Percentiles rank a stretch among this genome's conserved stretches.
phyloP scores from a whole-genome alignment of 345 rosid species.

The Acer saccharum region DNA sequence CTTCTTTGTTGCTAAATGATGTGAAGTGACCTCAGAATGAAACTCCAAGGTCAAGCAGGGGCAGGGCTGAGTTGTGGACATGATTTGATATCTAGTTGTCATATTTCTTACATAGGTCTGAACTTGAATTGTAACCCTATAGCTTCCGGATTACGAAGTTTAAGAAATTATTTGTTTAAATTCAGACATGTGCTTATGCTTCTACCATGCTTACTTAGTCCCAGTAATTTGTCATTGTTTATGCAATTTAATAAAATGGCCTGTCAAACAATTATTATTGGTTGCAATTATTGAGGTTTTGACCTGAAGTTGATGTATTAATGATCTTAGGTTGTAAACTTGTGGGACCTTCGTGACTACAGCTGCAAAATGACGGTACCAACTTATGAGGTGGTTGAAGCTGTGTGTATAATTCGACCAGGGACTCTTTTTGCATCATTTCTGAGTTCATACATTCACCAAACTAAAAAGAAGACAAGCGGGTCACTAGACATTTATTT shows the following conservation, averaged over 20 bases:
- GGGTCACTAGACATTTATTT: conserved; percentile 50
- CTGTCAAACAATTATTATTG: neutral
- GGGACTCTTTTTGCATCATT: conserved; percentile 55
- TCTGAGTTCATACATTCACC: conserved; percentile 43
- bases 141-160: neutral
- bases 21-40: neutral
- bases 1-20: neutral
- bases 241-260: conserved; percentile 6
- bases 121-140: neutral
- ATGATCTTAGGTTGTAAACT: conserved; percentile 75
- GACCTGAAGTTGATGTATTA: conserved; percentile 7
- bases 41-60: neutral
- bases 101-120: neutral
- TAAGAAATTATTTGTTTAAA: neutral
- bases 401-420: conserved; percentile 55
- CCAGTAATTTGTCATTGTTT: neutral
- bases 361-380: conserved; percentile 76
- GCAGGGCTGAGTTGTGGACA: neutral
- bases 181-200: conserved; percentile 8
- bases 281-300: conserved; percentile 11
- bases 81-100: neutral
- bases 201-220: neutral
- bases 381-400: conserved; percentile 81
- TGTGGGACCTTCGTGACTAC: conserved; percentile 89
- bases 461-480: conserved; percentile 41